Percentiles rank a stretch among this genome's conserved stretches.
These are phyloP conservation scores for Arthrobotrys iridis DNA, from an alignment of 2,329 filamentous ascomycete species.

Conservation along the genomic window DNA sequence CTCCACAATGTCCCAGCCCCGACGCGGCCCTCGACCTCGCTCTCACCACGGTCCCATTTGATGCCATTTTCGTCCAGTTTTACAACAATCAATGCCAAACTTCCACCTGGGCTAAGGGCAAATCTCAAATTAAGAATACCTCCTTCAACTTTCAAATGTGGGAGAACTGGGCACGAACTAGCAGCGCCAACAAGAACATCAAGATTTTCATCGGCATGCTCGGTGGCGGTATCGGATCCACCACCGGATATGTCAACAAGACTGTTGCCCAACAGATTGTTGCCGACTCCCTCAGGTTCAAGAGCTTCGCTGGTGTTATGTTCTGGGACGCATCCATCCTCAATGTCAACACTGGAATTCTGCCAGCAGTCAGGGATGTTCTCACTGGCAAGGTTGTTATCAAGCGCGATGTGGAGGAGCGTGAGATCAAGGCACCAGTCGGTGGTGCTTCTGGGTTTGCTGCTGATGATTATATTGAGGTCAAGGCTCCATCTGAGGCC, in stretches of 20 bases:
- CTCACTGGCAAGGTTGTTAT: constrained; percentile 11
- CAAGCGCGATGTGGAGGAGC: constrained; percentile 34
- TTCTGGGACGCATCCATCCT: constrained; percentile 43
- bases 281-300: constrained; percentile 11
- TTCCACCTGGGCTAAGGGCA: constrained; percentile 64
- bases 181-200: constrained; percentile 69
- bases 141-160: constrained; percentile 62
- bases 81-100: constrained; percentile 75
- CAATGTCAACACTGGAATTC: constrained; percentile 8
- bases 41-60: constrained; percentile 64
- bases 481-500: constrained; percentile 36
- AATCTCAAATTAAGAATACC: constrained; percentile 30
- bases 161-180: constrained; percentile 72
- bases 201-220: constrained; percentile 67
- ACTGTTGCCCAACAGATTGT: constrained; percentile 11
- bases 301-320: constrained; percentile 40
- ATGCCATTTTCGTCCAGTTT: constrained; percentile 73
- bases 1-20: constrained; percentile 75
- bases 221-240: constrained; percentile 19
- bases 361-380: constrained; percentile 21
- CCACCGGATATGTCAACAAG: constrained; percentile 30
- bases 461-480: constrained; percentile 36
- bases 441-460: constrained; percentile 24
- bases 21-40: constrained; percentile 66
- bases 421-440: constrained; percentile 36